A percentile compares a stretch with the other conserved stretches of the same genome.
phyloP scores from a whole-genome alignment of 495 filamentous ascomycete genomes.

The Apiosordaria backusii region DNA sequence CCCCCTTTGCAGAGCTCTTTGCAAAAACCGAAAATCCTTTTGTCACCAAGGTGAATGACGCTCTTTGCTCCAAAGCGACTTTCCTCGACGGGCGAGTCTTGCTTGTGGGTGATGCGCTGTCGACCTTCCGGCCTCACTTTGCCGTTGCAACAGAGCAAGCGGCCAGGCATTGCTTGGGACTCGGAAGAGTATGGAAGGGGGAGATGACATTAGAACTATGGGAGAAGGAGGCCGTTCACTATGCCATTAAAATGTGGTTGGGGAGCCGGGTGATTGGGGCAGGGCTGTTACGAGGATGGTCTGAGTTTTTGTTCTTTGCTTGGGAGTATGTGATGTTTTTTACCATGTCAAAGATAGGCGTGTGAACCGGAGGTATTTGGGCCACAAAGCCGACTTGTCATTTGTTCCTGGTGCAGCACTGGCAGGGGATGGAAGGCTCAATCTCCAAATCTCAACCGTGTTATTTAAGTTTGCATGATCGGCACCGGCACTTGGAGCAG shows the following conservation, averaged over 20 bases:
- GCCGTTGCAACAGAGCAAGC: slow-evolving; percentile 43
- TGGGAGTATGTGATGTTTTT: slow-evolving; percentile 8
- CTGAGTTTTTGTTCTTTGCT: slow-evolving; percentile 8
- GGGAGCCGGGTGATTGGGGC: slow-evolving; percentile 13
- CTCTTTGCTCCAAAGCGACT: slow-evolving; percentile 29
- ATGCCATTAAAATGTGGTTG: slow-evolving; percentile 10
- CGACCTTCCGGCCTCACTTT: slow-evolving; percentile 49
- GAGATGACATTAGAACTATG: slow-evolving; percentile 10
- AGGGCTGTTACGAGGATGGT: slow-evolving; percentile 10
- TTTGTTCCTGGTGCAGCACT: no score
- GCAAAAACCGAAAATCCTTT: slow-evolving; percentile 41
- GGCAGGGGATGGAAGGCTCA: no score
- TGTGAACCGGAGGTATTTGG: not conserved
- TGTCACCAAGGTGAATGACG: slow-evolving; percentile 49
- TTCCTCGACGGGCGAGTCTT: slow-evolving; percentile 44
- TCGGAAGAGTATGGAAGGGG: slow-evolving; percentile 31
- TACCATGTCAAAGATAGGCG: not conserved
- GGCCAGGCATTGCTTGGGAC: slow-evolving; percentile 37
- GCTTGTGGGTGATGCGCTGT: slow-evolving; percentile 50
- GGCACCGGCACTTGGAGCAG: slow-evolving; percentile 3
- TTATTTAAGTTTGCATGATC: not conserved
- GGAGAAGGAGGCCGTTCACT: slow-evolving; percentile 8
- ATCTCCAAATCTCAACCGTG: not conserved
- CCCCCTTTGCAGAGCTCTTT: slow-evolving; percentile 46
- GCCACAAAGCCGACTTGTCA: no score